These are phyloP conservation scores for Globisporangium emineosum DNA, from an alignment of 352 stramenopile genomes.

Conservation along the genomic window DNA sequence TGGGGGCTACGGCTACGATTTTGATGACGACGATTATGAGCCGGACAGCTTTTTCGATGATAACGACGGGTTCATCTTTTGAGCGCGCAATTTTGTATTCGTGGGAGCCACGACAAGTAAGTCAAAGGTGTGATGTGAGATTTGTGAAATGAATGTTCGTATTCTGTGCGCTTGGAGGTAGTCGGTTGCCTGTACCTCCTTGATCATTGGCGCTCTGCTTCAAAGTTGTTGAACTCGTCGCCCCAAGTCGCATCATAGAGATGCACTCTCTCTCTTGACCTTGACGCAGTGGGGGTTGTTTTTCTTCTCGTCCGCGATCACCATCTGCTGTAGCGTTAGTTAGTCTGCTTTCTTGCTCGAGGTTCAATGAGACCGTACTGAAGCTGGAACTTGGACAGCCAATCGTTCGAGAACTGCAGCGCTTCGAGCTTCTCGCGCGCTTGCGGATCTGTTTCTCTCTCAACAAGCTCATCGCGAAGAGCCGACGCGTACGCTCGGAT, in stretches of 20 bases:
- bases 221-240: too few relatives aligned
- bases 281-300: too few relatives aligned
- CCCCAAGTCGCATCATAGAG: background rate
- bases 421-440: conserved; percentile 9
- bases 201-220: too few relatives aligned
- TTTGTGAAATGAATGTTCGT: background rate
- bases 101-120: too few relatives aligned
- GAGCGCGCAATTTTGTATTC: background rate
- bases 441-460: conserved; percentile 5
- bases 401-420: conserved; percentile 12
- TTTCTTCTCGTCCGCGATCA: too few relatives aligned
- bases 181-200: too few relatives aligned
- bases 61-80: conserved; percentile 1
- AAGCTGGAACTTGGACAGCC: conserved; percentile 10
- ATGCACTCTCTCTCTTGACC: too few relatives aligned
- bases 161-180: background rate
- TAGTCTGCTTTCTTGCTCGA: background rate
- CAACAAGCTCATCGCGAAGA: conserved; percentile 5
- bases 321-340: too few relatives aligned
- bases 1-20: background rate
- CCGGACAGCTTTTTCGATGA: conserved; percentile 17
- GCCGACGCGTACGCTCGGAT: conserved; percentile 11
- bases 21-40: conserved; percentile 17
- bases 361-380: background rate
- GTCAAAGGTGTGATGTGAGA: too few relatives aligned